Evolutionary conservation across 1,139 yeast species (phyloP).

Genomic region (Candida sp.): DNA sequence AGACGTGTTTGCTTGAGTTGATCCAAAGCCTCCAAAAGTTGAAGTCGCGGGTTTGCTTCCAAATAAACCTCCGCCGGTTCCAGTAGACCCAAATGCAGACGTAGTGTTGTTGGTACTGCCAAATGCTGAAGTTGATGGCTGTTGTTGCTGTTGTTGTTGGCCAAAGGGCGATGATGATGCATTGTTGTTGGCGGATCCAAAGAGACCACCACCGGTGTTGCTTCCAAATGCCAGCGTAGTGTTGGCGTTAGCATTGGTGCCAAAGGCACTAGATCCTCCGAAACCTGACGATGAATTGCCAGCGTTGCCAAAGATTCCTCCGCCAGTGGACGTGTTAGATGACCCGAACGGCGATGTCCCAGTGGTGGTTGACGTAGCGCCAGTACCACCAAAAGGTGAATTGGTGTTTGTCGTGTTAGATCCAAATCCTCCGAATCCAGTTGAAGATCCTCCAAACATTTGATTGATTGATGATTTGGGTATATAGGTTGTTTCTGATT

Average conservation of each 20-base stretch:
- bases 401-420: conserved; percentile 28
- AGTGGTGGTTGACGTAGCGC: conserved; percentile 16
- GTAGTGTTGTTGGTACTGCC: conserved; percentile 21
- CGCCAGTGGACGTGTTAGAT: conserved; percentile 16
- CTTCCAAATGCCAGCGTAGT: conserved; percentile 20
- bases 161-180: conserved; percentile 27
- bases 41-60: conserved; percentile 24
- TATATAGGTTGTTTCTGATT: too few relatives aligned
- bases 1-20: conserved; percentile 20
- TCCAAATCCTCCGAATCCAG: conserved; percentile 73
- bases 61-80: conserved; percentile 33
- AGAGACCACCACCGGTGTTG: conserved; percentile 28
- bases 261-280: conserved; percentile 20
- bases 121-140: conserved; percentile 14
- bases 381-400: conserved; percentile 33
- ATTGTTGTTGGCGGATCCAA: conserved; percentile 24
- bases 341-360: conserved; percentile 42
- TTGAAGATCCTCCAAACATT: conserved; percentile 52
- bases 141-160: conserved; percentile 8
- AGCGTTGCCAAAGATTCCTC: conserved; percentile 16
- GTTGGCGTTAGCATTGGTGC: conserved; percentile 18
- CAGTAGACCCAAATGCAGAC: conserved; percentile 20
- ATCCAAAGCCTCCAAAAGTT: conserved; percentile 26
- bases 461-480: conserved; percentile 5
- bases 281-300: conserved; percentile 14